Conservation (phyloP, 116 monocot genomes). For the Phalaenopsis hybrid region DNA sequence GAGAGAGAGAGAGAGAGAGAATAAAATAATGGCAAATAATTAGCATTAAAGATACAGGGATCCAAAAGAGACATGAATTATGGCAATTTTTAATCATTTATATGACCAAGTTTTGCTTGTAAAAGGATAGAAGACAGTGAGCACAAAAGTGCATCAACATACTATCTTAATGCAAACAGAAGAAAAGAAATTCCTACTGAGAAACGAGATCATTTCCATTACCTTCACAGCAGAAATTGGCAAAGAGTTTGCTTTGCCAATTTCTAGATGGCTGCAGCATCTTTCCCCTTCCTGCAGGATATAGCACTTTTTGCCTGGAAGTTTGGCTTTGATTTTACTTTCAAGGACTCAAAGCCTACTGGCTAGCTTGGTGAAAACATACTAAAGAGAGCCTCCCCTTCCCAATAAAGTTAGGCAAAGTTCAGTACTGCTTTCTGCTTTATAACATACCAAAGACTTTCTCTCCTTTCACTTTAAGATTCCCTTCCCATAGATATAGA, state of each 20-base stretch:
- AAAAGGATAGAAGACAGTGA: background rate
- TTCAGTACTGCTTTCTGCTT: constrained; percentile 28
- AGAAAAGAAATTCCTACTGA: background rate
- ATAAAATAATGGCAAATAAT: too few relatives aligned
- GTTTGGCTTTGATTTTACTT: constrained; percentile 7
- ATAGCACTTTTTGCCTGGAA: constrained; percentile 3
- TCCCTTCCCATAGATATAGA: constrained; percentile 2
- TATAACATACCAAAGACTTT: constrained; percentile 22
- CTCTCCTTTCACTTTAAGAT: constrained; percentile 13
- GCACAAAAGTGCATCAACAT: background rate
- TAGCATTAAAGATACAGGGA: too few relatives aligned
- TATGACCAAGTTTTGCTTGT: background rate
- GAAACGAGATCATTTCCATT: background rate
- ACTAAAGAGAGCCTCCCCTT: constrained; percentile 18
- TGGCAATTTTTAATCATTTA: background rate
- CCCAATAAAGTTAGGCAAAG: constrained; percentile 36
- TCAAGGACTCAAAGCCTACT: constrained; percentile 10
- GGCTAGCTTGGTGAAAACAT: constrained; percentile 13
- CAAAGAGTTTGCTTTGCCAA: background rate
- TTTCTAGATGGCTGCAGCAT: background rate
- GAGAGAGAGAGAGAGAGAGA: too few relatives aligned
- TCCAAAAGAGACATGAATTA: background rate
- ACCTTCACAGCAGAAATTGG: constrained; percentile 5
- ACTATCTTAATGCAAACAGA: constrained; percentile 1
- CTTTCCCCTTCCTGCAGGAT: background rate